Evolutionary conservation across 805 yeast genomes (phyloP).

Genomic region (Millerago galiae): DNA sequence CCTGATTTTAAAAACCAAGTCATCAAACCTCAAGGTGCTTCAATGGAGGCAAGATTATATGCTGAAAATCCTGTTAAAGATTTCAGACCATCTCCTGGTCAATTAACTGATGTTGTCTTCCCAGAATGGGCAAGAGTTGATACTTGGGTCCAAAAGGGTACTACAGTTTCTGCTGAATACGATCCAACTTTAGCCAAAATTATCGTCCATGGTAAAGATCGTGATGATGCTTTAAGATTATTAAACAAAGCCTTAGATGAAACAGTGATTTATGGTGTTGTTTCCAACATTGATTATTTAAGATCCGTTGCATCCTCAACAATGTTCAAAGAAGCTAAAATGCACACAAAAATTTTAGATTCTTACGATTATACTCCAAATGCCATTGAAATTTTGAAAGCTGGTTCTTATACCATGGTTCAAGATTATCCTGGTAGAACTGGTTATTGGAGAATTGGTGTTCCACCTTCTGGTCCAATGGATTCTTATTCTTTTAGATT

Average conservation of each 20-base stretch:
- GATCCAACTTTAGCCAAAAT: constrained; percentile 96
- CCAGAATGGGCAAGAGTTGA: constrained; percentile 93
- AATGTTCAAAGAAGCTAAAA: constrained; percentile 78
- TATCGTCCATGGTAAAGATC: constrained; percentile 86
- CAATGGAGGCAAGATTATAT: constrained; percentile 94
- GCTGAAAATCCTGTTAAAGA: constrained; percentile 97
- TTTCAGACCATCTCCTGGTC: constrained; percentile 96
- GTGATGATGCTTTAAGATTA: constrained; percentile 76
- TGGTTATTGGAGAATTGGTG: constrained; percentile 67
- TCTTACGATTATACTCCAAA: constrained; percentile 70
- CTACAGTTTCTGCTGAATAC: constrained; percentile 83
- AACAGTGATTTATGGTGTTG: constrained; percentile 83
- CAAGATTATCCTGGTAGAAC: constrained; percentile 94
- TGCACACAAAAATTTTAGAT: constrained; percentile 85
- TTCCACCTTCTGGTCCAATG: constrained; percentile 99
- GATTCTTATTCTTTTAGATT: constrained; percentile 84
- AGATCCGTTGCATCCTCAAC: constrained; percentile 76
- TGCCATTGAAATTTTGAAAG: constrained; percentile 78
- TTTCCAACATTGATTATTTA: constrained; percentile 85
- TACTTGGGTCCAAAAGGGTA: constrained; percentile 89
- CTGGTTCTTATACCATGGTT: constrained; percentile 94
- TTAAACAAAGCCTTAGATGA: constrained; percentile 77
- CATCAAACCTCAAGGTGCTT: constrained; percentile 69
- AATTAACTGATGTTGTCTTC: constrained; percentile 74
- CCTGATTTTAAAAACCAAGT: constrained; percentile 60